Percentiles rank a stretch among this genome's conserved stretches.
These are phyloP conservation scores for Colletotrichum orbiculare DNA, from an alignment of 2,329 filamentous ascomycete genomes.

Conservation along the genomic window DNA sequence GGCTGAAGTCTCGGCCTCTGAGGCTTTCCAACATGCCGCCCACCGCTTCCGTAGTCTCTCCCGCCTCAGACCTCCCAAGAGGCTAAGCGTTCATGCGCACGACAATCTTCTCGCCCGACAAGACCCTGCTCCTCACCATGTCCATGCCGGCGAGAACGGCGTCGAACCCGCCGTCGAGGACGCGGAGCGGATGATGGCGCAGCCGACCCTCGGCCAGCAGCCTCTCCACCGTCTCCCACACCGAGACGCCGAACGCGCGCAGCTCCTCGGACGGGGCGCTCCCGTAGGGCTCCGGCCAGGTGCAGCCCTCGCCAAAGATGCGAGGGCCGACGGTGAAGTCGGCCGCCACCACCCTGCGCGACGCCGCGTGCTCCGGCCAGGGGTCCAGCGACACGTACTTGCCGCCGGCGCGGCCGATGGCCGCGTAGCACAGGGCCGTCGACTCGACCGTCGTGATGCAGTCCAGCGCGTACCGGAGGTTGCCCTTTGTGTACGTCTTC, in stretches of 20 bases:
- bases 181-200: constrained; percentile 28
- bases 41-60: too few relatives aligned
- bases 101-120: background rate
- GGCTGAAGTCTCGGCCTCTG: too few relatives aligned
- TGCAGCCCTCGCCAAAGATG: constrained; percentile 41
- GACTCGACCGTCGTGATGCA: constrained; percentile 47
- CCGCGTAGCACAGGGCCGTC: constrained; percentile 40
- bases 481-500: constrained; percentile 34
- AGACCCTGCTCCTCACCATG: background rate
- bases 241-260: constrained; percentile 21
- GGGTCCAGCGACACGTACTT: constrained; percentile 40
- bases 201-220: constrained; percentile 32
- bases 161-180: background rate
- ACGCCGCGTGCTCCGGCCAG: background rate
- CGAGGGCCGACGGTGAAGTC: constrained; percentile 44
- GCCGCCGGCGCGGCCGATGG: constrained; percentile 39
- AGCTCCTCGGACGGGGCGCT: constrained; percentile 20
- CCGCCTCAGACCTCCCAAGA: too few relatives aligned
- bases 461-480: constrained; percentile 49
- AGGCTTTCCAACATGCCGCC: too few relatives aligned
- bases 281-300: constrained; percentile 40
- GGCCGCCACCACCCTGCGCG: constrained; percentile 37
- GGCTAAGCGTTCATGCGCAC: too few relatives aligned
- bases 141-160: background rate
- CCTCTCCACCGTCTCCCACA: constrained; percentile 25